Conservation (phyloP, 768 basidiomycete species). For the Gelatoporia subvermispora region DNA sequence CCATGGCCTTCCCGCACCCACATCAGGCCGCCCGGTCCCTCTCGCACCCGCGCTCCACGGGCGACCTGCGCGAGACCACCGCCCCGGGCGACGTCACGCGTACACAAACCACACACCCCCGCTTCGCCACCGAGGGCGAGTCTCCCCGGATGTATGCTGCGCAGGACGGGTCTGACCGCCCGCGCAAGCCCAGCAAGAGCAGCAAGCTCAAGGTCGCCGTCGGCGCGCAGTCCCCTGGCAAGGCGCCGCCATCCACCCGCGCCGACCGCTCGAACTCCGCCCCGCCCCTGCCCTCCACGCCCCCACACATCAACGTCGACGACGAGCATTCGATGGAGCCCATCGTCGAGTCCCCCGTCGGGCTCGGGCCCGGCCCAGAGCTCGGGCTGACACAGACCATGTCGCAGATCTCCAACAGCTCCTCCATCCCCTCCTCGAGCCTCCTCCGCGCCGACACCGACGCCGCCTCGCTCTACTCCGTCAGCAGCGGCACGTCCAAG, state of each 20-base stretch:
- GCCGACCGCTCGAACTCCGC: slow-evolving; percentile 10
- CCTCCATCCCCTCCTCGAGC: slow-evolving; percentile 11
- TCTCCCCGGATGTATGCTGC: no score
- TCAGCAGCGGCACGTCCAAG: slow-evolving; percentile 15
- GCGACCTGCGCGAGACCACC: slow-evolving; percentile 14
- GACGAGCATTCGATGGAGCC: slow-evolving; percentile 1
- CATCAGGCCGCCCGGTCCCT: slow-evolving; percentile 8
- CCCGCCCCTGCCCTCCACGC: slow-evolving; percentile 1
- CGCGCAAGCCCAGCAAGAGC: slow-evolving; percentile 10
- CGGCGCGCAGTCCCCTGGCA: slow-evolving; percentile 4
- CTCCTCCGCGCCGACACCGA: slow-evolving; percentile 20
- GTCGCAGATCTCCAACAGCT: slow-evolving; percentile 3
- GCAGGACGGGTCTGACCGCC: neutral
- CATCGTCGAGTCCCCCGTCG: slow-evolving; percentile 25
- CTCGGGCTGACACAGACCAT: slow-evolving; percentile 7
- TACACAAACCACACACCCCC: slow-evolving; percentile 10
- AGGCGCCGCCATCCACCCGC: slow-evolving; percentile 13
- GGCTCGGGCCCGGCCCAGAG: slow-evolving; percentile 4
- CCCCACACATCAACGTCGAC: slow-evolving; percentile 1
- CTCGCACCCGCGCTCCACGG: slow-evolving; percentile 13
- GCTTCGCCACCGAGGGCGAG: slow-evolving; percentile 12
- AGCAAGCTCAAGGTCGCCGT: slow-evolving; percentile 11
- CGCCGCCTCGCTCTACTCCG: slow-evolving; percentile 19
- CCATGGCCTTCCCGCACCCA: slow-evolving; percentile 15
- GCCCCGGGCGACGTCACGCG: neutral